Percentiles rank a stretch among this genome's conserved stretches.
phyloP scores from a whole-genome alignment of 164 flowering plant genomes.

The Dillenia suffruticosa region DNA sequence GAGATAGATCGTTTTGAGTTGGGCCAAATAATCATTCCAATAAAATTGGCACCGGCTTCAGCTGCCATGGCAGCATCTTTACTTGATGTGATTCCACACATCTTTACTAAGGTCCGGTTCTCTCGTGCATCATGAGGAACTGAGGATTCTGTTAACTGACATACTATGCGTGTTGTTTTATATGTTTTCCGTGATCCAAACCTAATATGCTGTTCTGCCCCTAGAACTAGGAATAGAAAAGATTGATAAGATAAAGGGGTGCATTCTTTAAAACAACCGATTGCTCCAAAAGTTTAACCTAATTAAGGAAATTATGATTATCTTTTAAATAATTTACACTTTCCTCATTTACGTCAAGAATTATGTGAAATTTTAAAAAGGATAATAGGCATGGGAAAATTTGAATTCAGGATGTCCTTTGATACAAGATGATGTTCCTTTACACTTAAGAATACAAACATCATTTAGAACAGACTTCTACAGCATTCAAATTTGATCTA shows the following conservation, averaged over 20 bases:
- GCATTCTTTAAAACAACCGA: neutral
- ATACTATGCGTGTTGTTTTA: slow-evolving; percentile 7
- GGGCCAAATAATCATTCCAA: slow-evolving; percentile 98
- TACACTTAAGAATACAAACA: no score
- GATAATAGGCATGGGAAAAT: no score
- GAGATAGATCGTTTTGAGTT: slow-evolving; percentile 88
- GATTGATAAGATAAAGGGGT: neutral
- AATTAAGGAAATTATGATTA: neutral
- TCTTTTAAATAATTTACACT: neutral
- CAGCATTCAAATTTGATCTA: no score
- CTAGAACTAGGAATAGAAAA: neutral
- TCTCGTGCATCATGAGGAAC: slow-evolving; percentile 10
- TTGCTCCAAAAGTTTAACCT: neutral
- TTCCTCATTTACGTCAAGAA: neutral
- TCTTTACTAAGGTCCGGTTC: slow-evolving; percentile 56
- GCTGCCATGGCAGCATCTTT: slow-evolving; percentile 75
- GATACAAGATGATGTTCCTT: no score
- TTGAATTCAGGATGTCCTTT: no score
- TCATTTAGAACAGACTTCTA: no score
- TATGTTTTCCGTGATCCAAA: slow-evolving; percentile 1
- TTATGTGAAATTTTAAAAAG: no score
- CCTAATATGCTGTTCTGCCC: neutral
- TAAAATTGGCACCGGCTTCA: slow-evolving; percentile 75
- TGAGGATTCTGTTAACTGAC: slow-evolving; percentile 4
- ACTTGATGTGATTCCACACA: slow-evolving; percentile 87